Base-by-base conservation (phyloP, 148 eudicot species). In the Persicaria maculosa region DNA sequence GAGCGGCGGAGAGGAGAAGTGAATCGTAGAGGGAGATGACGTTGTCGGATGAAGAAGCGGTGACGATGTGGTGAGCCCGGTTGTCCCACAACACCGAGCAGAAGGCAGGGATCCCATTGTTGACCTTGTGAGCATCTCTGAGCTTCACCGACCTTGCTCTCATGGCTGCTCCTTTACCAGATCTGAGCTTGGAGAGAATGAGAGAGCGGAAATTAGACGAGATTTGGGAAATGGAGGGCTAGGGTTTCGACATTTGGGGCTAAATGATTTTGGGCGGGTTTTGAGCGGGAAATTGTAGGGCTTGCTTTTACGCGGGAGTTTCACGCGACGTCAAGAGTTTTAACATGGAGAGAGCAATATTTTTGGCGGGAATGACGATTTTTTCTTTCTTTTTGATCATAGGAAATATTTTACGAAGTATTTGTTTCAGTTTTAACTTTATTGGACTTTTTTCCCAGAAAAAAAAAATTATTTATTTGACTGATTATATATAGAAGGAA, bases 71-170 rank as follows among this genome's bases (percentile, higher is more conserved):
- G 14, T 84, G 77, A 0, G 86, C 95, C 9, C 83, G 76, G 52
- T 77, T 82, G 71, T 90, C 90, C 90, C 93, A 95, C 47, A 92
- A 72, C 19, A 95, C 77, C n/a, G 88, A 85, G 78, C 96, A 95
- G 67, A 75, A 77, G 1, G 96, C 82, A 53, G 77, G 77, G 19
- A 55, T 69, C 43, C 86, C 84, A 44, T 77, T 78, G 84, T 46
- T 75, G 77, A 22, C 45, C 78, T 84, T 89, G 84, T 89, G 90
- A 22, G 86, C 90, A 77, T 89, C 87, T 36, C 87, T 81, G 15
- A 89, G 87, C 88, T 87, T 89, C 76, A 89, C 78, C 10, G 87
- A 78, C 61, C 85, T 79, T 75, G 80, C 79, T 79, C 86, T 88
- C 91, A 88, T 88, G 68, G 80, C 46, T 44, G 5, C 71, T 72